These are phyloP conservation scores for Macadamia tetraphylla DNA, from an alignment of 164 flowering plant species.

Conservation along the genomic window DNA sequence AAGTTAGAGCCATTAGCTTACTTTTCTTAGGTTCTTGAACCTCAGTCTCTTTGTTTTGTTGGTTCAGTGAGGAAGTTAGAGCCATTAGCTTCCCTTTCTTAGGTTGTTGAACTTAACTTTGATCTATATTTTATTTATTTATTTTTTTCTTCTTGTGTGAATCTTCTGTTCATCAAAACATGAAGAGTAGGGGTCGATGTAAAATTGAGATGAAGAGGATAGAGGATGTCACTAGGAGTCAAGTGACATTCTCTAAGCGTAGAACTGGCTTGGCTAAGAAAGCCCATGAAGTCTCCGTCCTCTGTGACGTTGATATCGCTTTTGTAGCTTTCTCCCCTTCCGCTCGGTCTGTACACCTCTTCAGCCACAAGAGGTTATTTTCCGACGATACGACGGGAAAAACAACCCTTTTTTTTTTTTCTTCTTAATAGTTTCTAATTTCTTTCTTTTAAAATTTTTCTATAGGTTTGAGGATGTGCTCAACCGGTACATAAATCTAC, in stretches of 20 bases:
- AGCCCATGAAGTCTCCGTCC: slow-evolving; percentile 15
- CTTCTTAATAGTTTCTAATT: neutral
- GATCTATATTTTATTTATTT: too few relatives aligned
- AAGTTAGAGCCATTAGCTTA: too few relatives aligned
- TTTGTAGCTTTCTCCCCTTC: slow-evolving; percentile 5
- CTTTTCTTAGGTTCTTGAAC: too few relatives aligned
- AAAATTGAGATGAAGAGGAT: neutral
- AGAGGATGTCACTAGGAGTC: slow-evolving; percentile 1
- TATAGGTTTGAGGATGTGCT: slow-evolving; percentile 17
- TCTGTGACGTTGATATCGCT: slow-evolving; percentile 20
- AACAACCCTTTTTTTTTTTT: too few relatives aligned
- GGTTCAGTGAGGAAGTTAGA: too few relatives aligned
- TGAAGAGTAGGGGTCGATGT: slow-evolving; percentile 6
- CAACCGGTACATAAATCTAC: slow-evolving; percentile 10
- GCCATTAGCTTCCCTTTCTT: too few relatives aligned
- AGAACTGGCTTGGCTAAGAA: slow-evolving; percentile 19
- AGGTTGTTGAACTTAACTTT: too few relatives aligned
- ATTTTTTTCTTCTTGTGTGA: too few relatives aligned
- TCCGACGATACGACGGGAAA: too few relatives aligned
- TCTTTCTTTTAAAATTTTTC: neutral
- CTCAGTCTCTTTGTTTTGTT: too few relatives aligned
- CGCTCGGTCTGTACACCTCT: slow-evolving; percentile 16
- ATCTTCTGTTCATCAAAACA: too few relatives aligned
- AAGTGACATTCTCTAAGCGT: slow-evolving; percentile 7
- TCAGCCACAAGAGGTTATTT: slow-evolving; percentile 11